Base-by-base conservation (phyloP, 352 stramenopile genomes). In the Phytophthora colocasiae region DNA sequence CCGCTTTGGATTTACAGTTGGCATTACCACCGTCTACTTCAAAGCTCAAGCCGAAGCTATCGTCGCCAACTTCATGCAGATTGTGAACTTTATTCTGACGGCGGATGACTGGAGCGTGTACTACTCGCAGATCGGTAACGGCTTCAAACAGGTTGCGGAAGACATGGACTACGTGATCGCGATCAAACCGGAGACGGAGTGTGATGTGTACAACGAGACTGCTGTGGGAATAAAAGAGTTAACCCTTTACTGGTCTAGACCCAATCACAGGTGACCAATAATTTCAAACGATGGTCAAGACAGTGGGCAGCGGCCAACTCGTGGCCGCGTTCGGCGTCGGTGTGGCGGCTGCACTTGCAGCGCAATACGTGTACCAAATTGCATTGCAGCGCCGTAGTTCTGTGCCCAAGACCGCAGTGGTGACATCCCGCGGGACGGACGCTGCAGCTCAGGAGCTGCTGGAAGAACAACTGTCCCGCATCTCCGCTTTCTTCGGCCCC, bases 401-500 rank as follows among this genome's bases (percentile, higher is more conserved):
- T 3, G n/a, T n/a, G 4, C 50, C 34, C n/a, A 49, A 52, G 49
- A 39, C 43, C 9, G 45, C 8, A 6, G 34, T 22, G 4, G 47
- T 57, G 38, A 36, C 39, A 4, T 12, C 46, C 1, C 51, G 44
- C 11, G 75, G 77, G 32, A 79, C 80, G 36, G 70, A 78, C 8
- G 80, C 73, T 32, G 70, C 73, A 49, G 67, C 86, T 15, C 62
- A 87, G 43, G 78, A 89, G 60, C 69, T 96, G 26, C 58, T 87
- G 56, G 58, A 71, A 39, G 89, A 96, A 75, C 85, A 95, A 51
- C 58, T 99, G 60, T 98, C 96, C 6, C 89, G 97, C 53, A 98
- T 98, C 69, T 71, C 73, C 31, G 81, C 96, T 4, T 99, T 98
- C 80, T 99, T 99, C 63, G 95, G 95, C 12, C 75, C 96, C 14